These are phyloP conservation scores for Pouteria campechiana DNA, from an alignment of 179 eudicot genomes.

Conservation along the genomic window DNA sequence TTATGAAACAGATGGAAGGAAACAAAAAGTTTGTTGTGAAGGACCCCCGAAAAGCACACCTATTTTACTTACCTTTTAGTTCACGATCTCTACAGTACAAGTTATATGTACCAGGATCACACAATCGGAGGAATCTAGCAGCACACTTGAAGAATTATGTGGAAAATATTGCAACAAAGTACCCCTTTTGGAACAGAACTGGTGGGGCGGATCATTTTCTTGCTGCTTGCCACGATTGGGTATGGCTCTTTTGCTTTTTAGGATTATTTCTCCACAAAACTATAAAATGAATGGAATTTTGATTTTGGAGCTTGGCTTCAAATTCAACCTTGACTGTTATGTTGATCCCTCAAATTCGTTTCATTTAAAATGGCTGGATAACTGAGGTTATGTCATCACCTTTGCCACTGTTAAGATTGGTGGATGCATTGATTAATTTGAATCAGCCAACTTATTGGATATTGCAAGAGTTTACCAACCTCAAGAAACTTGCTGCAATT, in stretches of 20 bases:
- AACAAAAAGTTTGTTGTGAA: constrained; percentile 44
- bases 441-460: too few species aligned
- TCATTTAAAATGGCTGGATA: too few species aligned
- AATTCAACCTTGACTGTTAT: too few species aligned
- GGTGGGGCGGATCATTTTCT: constrained; percentile 79
- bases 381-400: too few species aligned
- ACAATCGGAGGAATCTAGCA: constrained; percentile 36
- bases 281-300: too few species aligned
- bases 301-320: too few species aligned
- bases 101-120: constrained; percentile 49
- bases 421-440: too few species aligned
- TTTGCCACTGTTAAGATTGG: too few species aligned
- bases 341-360: too few species aligned
- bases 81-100: constrained; percentile 45
- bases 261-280: too few species aligned
- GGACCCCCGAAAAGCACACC: constrained; percentile 60
- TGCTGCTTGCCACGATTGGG: constrained; percentile 94
- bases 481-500: too few species aligned
- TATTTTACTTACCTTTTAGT: constrained; percentile 82
- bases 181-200: constrained; percentile 75
- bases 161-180: constrained; percentile 41
- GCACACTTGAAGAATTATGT: constrained; percentile 39
- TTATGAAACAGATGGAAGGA: constrained; percentile 70
- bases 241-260: constrained; percentile 9
- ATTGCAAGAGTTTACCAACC: too few species aligned